Evolutionary conservation across 2,329 filamentous ascomycete species (phyloP).

Genomic region (Neofusicoccum sp.): DNA sequence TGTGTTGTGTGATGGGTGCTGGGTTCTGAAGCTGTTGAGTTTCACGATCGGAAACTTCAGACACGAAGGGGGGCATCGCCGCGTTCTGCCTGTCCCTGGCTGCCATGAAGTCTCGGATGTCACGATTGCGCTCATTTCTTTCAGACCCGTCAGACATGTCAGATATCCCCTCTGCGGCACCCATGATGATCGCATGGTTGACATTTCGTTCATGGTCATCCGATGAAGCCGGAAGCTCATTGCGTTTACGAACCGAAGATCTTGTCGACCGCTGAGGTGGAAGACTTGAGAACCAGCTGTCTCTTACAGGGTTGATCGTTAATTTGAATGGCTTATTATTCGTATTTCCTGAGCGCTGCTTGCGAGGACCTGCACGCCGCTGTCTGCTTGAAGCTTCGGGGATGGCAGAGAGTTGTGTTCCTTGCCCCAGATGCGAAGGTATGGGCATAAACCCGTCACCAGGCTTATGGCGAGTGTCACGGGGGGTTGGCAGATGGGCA

Average conservation of each 20-base stretch:
- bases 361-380: not conserved
- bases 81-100: slow-evolving; percentile 13
- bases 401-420: not conserved
- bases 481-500: not conserved
- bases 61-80: slow-evolving; percentile 23
- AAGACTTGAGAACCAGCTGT: not conserved
- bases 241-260: not conserved
- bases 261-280: not conserved
- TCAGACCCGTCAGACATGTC: slow-evolving; percentile 24
- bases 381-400: not conserved
- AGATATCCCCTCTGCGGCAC: slow-evolving; percentile 18
- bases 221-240: not conserved
- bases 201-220: not conserved
- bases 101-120: slow-evolving; percentile 32
- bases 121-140: slow-evolving; percentile 27
- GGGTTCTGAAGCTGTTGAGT: not conserved
- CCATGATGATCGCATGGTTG: too few relatives aligned
- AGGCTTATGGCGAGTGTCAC: not conserved
- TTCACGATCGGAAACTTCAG: not conserved
- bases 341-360: not conserved
- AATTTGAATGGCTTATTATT: slow-evolving; percentile 9
- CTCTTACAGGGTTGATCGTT: not conserved
- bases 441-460: not conserved
- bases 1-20: not conserved
- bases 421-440: not conserved